Base-by-base conservation (phyloP, 129 eudicot species). In the Flaveria linearis region DNA sequence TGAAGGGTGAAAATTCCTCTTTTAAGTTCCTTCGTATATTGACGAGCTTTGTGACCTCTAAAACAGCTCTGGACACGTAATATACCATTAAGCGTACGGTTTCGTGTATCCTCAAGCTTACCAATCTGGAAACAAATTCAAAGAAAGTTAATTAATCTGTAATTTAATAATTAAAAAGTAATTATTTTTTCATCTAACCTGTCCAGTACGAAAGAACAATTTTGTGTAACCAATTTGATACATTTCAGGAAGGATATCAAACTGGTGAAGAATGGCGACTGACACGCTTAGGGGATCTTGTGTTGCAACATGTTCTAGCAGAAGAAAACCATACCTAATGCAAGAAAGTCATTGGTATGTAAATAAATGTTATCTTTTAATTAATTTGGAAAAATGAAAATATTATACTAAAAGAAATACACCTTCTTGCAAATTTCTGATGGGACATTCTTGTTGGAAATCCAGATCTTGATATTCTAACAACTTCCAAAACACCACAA, bases 61-160 rank as follows among this genome's bases (percentile, higher is more conserved):
- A 95, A 95, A 83, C 99, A 91, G 82, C 96, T 91, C 77, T 95
- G 99, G 47, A 95, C 97, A 52, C 97, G 92, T 72, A 95, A 89
- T 69, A 95, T 91, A 75, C 99, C 99, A 71, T 87, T 90, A 36
- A 95, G 92, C 4, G 99, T 95, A 51, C 97, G 96, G 71, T 89
- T 95, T 80, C 99, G 84, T 81, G 97, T 95, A 81, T 95, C 99
- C 78, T 95, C 99, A 55, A 95, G 99, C 73, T 86, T 89, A 65
- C 97, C 96, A 80, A 95, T 88, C 99, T 95, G 87, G 51, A 66
- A 39, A 66, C 28, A 17, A 39, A 17, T 39, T 39, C 17, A 8
- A 18, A 39, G 18, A 39, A 66, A 39, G 51, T 66, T 66, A 66
- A 36, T 9, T 41, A 5, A 3, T 39, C 39, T 39, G 50, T 41